These are phyloP conservation scores for Neonectria punicea DNA, from an alignment of 2,329 filamentous ascomycete species.

Conservation along the genomic window DNA sequence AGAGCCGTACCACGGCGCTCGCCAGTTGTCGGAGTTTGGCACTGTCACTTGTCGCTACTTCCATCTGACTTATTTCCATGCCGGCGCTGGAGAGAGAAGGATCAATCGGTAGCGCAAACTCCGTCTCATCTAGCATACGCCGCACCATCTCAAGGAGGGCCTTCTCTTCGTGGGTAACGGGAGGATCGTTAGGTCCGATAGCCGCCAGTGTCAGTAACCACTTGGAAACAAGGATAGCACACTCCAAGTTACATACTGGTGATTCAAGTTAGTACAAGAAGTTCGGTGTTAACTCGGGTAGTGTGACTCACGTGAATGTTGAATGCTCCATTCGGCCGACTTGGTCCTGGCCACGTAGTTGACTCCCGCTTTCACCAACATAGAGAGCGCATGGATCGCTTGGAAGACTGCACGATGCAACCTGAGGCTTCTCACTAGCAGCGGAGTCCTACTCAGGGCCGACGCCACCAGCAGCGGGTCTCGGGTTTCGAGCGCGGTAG, in stretches of 20 bases:
- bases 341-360: conserved; percentile 71
- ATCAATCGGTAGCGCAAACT: conserved; percentile 70
- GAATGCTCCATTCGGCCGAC: conserved; percentile 71
- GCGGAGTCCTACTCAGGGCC: conserved; percentile 67
- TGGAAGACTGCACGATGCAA: conserved; percentile 74
- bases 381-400: conserved; percentile 74
- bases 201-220: conserved; percentile 68
- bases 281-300: background rate
- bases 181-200: conserved; percentile 61
- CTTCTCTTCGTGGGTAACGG: conserved; percentile 63
- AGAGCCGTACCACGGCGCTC: conserved; percentile 67
- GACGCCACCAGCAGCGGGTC: conserved; percentile 71
- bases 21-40: conserved; percentile 66
- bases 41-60: conserved; percentile 59
- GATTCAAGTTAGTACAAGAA: conserved; percentile 29
- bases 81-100: conserved; percentile 60
- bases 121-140: conserved; percentile 70
- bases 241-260: conserved; percentile 69
- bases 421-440: conserved; percentile 67
- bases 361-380: conserved; percentile 71
- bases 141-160: conserved; percentile 66
- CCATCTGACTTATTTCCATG: conserved; percentile 51
- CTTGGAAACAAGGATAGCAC: conserved; percentile 68
- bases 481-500: conserved; percentile 71
- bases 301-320: conserved; percentile 64